Conservation (phyloP, 1,139 yeast species). For the Suhomyces kunorum region DNA sequence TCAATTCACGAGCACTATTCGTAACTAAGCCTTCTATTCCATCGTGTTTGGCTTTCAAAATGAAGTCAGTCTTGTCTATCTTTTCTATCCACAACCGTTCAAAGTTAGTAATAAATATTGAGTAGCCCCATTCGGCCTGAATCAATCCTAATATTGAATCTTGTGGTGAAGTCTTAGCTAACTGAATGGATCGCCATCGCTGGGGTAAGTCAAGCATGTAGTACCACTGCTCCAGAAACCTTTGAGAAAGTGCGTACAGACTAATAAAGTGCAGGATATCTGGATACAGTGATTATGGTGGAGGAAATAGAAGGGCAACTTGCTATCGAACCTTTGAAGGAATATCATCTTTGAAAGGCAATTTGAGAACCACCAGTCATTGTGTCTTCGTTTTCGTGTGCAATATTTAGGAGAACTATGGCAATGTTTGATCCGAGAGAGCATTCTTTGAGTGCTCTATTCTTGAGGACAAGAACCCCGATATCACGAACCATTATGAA, state of each 20-base stretch:
- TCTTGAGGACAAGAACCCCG: too few species aligned
- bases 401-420: too few species aligned
- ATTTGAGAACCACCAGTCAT: too few species aligned
- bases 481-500: too few species aligned
- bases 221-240: neutral
- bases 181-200: neutral
- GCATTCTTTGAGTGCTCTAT: too few species aligned
- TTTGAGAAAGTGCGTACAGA: too few species aligned
- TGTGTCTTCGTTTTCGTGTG: too few species aligned
- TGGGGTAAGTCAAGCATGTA: slow-evolving; percentile 1
- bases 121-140: slow-evolving; percentile 16
- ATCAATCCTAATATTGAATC: slow-evolving; percentile 5
- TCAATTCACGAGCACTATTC: neutral
- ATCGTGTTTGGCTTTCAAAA: slow-evolving; percentile 20
- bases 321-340: too few species aligned
- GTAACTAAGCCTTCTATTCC: slow-evolving; percentile 30
- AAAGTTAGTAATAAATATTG: slow-evolving; percentile 32
- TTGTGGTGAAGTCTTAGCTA: neutral
- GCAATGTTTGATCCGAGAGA: too few species aligned
- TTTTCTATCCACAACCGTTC: slow-evolving; percentile 31
- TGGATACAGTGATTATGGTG: neutral
- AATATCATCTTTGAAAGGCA: too few species aligned
- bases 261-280: too few species aligned
- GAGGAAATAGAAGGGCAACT: too few species aligned
- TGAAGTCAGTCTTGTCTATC: slow-evolving; percentile 19